A percentile compares a stretch with the other conserved stretches of the same genome.
phyloP scores from a whole-genome alignment of 164 flowering plant genomes.

The Buxus sempervirens region DNA sequence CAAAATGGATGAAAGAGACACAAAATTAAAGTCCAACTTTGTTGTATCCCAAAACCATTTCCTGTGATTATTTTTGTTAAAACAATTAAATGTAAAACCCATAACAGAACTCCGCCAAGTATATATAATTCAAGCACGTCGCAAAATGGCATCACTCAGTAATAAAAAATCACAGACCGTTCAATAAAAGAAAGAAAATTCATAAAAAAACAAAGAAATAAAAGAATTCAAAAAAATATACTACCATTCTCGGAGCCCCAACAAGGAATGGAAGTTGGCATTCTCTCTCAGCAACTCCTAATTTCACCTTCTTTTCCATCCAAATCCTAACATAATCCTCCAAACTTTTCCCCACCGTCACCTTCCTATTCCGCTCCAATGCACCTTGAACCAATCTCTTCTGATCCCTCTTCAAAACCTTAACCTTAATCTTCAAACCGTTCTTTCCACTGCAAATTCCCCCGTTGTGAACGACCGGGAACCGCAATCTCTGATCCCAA shows the following conservation, averaged over 20 bases:
- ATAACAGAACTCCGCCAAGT: too few species aligned
- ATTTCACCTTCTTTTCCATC: conserved; percentile 24
- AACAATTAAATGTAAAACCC: too few species aligned
- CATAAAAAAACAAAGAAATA: background rate
- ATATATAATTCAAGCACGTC: background rate
- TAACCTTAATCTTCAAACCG: conserved; percentile 13
- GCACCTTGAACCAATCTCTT: conserved; percentile 9
- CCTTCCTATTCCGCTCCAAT: conserved; percentile 17
- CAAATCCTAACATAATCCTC: conserved; percentile 24
- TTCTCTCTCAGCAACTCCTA: conserved; percentile 24
- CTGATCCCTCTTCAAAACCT: conserved; percentile 16
- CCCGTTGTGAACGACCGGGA: conserved; percentile 1
- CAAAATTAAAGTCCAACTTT: too few species aligned
- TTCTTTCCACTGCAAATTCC: conserved; percentile 7
- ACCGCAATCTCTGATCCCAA: conserved; percentile 15
- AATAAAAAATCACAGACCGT: background rate
- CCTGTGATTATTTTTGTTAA: too few species aligned
- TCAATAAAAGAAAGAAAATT: background rate
- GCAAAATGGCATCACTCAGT: background rate
- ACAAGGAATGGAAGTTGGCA: conserved; percentile 32
- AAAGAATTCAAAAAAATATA: background rate
- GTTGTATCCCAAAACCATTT: too few species aligned
- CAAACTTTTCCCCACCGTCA: conserved; percentile 10
- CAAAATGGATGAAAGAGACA: too few species aligned
- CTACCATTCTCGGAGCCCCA: conserved; percentile 30